Conservation (phyloP, 1,284 basidiomycete species). For the Pterula multifida region DNA sequence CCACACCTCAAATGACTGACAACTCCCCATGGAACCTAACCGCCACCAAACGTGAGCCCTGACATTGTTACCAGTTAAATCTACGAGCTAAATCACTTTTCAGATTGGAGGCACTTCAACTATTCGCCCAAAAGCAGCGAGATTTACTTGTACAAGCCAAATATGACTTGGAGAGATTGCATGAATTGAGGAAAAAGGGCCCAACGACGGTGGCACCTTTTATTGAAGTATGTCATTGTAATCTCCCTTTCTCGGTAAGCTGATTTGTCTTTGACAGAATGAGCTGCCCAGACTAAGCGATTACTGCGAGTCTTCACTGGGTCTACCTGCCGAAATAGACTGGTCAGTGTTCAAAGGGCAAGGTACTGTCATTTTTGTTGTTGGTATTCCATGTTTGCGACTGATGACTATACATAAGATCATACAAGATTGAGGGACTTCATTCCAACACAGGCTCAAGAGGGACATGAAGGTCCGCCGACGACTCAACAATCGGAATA, state of each 20-base stretch:
- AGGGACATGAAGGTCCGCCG: constrained; percentile 16
- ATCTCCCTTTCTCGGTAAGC: too few species aligned
- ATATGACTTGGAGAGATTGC: background rate
- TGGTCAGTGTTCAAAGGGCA: constrained; percentile 37
- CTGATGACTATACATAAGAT: background rate
- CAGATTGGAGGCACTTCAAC: constrained; percentile 1
- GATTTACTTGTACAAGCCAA: background rate
- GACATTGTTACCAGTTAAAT: background rate
- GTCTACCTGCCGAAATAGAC: constrained; percentile 31
- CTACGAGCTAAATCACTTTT: background rate
- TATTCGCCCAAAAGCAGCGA: background rate
- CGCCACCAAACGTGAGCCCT: background rate
- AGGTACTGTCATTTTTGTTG: constrained; percentile 23
- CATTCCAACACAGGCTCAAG: background rate
- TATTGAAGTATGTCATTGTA: constrained; percentile 10
- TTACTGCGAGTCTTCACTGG: constrained; percentile 24
- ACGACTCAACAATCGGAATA: constrained; percentile 30
- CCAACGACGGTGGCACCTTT: constrained; percentile 6
- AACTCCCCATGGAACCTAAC: background rate
- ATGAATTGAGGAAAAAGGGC: constrained; percentile 5
- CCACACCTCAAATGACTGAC: background rate
- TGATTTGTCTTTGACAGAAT: constrained; percentile 25
- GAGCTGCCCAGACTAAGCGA: constrained; percentile 29
- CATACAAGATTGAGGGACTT: background rate
- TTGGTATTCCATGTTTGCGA: background rate